Percentiles rank a stretch among this genome's conserved stretches.
These are phyloP conservation scores for Penicillium canariense DNA, from an alignment of 495 filamentous ascomycete species.

Conservation along the genomic window DNA sequence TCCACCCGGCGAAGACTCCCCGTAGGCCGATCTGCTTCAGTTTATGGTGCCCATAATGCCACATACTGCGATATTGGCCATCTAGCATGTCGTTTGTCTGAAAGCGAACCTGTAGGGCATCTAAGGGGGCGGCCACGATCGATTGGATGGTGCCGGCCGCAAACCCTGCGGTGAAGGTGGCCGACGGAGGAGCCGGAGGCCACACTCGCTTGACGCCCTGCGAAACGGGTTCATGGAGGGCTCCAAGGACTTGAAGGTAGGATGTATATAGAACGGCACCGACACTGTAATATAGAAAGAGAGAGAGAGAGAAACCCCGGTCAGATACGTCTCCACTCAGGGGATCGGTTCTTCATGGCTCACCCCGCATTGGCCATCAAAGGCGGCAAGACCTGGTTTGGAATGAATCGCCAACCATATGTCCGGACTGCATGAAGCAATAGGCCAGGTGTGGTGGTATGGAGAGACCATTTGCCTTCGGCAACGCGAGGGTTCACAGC, in stretches of 20 bases:
- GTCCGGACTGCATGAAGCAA: conserved; percentile 74
- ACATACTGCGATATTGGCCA: conserved; percentile 74
- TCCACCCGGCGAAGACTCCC: conserved; percentile 81
- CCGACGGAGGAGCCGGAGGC: conserved; percentile 62
- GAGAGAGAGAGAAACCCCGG: not conserved
- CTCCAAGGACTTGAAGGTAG: conserved; percentile 76
- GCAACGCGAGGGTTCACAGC: conserved; percentile 63
- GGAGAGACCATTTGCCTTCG: conserved; percentile 61
- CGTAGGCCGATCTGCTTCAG: conserved; percentile 72
- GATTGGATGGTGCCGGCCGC: conserved; percentile 76
- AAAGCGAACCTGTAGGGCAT: conserved; percentile 80
- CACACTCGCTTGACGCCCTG: conserved; percentile 67
- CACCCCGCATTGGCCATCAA: conserved; percentile 76
- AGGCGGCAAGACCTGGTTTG: conserved; percentile 83
- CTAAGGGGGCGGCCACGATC: conserved; percentile 79
- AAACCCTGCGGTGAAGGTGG: conserved; percentile 76
- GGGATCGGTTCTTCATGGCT: conserved; percentile 10
- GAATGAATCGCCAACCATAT: conserved; percentile 84
- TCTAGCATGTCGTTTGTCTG: conserved; percentile 66
- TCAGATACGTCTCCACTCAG: not conserved
- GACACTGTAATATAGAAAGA: conserved; percentile 45
- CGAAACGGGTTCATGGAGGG: conserved; percentile 69
- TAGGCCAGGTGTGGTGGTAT: conserved; percentile 74
- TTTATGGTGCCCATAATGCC: conserved; percentile 73
- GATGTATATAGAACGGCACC: conserved; percentile 85